Evolutionary conservation across 176 grass and related monocot genomes (phyloP), one percentile per base, ranked within the genome.

Genomic region (Rhynchospora pubera): DNA sequence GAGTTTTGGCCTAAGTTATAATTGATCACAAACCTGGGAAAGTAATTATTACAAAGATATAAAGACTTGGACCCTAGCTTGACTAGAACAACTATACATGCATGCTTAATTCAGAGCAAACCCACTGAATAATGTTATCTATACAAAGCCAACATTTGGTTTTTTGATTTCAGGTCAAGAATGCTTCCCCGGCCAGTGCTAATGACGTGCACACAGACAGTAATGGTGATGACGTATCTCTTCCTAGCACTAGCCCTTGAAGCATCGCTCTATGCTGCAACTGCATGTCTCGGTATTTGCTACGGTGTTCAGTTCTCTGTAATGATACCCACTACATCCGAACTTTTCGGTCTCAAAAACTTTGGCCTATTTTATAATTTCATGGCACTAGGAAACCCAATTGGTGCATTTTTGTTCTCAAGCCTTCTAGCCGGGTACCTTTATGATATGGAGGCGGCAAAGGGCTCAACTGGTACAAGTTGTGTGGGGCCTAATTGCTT

Each of bases 301-400:
- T 93, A 91, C 26, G 91, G 91, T 19, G 82, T 86, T 23, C 91
- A 93, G 48, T 91, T 89, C 72, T 86, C 84, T 0, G 82, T 91
- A 13, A 93, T 93, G 89, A 84, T 93, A 28, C 86, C 91, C 10
- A 93, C 88, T 1, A 61, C 82, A 1, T 93, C 91, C 0, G 91
- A 93, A 83, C 79, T 93, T 19, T 93, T 93, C 14, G 88, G 91
- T 10, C 56, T 93, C 32, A 91, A 79, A 67, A 85, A 93, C 65
- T 93, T 93, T 2, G 91, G 91, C 5, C 53, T 90, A 6, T 84
- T 93, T 68, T 93, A 93, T 78, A 93, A 89, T 83, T 84, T 93
- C 81, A 90, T 93, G 86, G 34, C 88, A 52, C 3, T 93, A 30
- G 91, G 86, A 42, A 91, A 93, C 22, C 91, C 91, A 18, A 75